Evolutionary conservation across 2,329 filamentous ascomycete species (phyloP).

Genomic region (Talaromyces sp.): DNA sequence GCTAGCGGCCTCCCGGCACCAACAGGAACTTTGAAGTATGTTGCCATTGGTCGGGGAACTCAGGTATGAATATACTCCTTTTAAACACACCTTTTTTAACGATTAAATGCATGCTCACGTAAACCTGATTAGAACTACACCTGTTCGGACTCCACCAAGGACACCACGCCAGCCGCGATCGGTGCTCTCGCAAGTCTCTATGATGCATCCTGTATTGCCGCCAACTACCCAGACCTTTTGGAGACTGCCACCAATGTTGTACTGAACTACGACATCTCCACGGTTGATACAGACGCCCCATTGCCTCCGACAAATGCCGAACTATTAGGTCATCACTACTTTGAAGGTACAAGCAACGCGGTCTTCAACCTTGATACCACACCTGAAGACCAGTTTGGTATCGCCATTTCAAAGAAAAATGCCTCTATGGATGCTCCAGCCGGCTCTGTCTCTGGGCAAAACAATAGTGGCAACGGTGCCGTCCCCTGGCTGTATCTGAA

Average conservation of each 20-base stretch:
- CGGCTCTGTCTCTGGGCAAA: constrained; percentile 54
- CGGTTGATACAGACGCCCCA: constrained; percentile 25
- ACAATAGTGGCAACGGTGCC: constrained; percentile 57
- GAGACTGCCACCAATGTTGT: constrained; percentile 61
- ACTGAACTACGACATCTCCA: constrained; percentile 59
- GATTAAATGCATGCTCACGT: not conserved
- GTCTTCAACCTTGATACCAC: constrained; percentile 72
- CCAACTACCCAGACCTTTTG: constrained; percentile 64
- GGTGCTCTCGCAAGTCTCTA: constrained; percentile 82
- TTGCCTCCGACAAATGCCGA: constrained; percentile 54
- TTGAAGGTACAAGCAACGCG: constrained; percentile 64
- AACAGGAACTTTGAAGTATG: constrained; percentile 63
- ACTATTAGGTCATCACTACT: constrained; percentile 77
- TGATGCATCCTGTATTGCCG: constrained; percentile 77
- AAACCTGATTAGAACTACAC: constrained; percentile 74
- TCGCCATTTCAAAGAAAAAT: constrained; percentile 60
- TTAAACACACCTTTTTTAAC: not conserved
- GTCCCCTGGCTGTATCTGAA: constrained; percentile 77
- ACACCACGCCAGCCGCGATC: constrained; percentile 57
- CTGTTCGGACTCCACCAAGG: constrained; percentile 60
- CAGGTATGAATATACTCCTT: constrained; percentile 32
- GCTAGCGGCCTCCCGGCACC: constrained; percentile 57
- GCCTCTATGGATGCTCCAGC: constrained; percentile 59
- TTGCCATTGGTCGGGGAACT: constrained; percentile 81
- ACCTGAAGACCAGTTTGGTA: constrained; percentile 44